Base-by-base conservation (phyloP, 495 filamentous ascomycete species). In the Neurospora discreta region DNA sequence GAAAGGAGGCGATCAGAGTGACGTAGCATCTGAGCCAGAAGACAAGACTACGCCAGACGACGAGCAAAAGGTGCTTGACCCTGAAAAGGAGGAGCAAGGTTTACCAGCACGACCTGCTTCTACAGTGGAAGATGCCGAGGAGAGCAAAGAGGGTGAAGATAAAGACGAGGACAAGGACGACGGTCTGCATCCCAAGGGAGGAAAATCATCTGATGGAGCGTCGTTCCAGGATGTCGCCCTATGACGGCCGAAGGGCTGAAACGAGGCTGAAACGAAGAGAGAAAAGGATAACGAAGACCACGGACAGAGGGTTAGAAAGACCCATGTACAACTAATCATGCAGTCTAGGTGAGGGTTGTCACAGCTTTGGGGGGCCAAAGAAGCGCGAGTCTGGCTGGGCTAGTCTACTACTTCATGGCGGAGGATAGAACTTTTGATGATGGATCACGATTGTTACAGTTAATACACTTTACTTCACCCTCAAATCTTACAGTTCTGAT, bases 221-320 rank as follows among this genome's bases (percentile, higher is more conserved):
- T 84, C 83, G 60, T 88, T 88, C 73, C 85, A 88, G 69, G 85
- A 88, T 70, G 85, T 88, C 42, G 83, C 81, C 39, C 81, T 88
- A 69, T 88, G 80, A 76, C 44, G 15, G 39, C 26, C 11, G 39
- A 20, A 36, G 11, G 15, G 15, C 16, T 3, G 5, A 16, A 30
- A 60, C 23, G 52, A 65, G 13, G 15, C 16, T 3, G 5, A 16
- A 60, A 60, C 23, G 52, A 65, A 7, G 0, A 11, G 20, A 16
- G 46, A 58, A 4, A n/a, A 23, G n/a, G 3, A 26, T 20, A 18
- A 18, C 13, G 1, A 16, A 7, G 23, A 33, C 6, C 4, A 18
- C 52, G 26, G 52, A 36, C 52, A 30, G 52, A 8, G 26, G 26
- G 52, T 65, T 18, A 18, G 52, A 65, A 65, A 65, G 26, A 3